A percentile compares a stretch with the other conserved stretches of the same genome.
Conservation (phyloP, 495 filamentous ascomycete genomes). For the Penicillium cosmopolitanum region DNA sequence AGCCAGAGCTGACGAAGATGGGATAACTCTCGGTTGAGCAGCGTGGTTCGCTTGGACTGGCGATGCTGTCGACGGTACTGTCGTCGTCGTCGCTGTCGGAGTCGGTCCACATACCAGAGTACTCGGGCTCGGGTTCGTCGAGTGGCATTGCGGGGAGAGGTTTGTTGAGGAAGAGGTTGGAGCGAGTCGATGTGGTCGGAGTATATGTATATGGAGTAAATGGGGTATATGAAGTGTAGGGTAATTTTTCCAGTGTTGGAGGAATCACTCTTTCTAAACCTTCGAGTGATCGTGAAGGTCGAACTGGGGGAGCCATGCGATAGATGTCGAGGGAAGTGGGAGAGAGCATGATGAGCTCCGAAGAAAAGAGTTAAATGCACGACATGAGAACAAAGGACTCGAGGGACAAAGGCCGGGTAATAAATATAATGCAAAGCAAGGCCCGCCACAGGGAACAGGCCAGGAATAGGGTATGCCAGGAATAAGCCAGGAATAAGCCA, state of each 20-base stretch:
- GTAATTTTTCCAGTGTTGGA: conserved; percentile 15
- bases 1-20: conserved; percentile 43
- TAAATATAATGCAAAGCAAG: background rate
- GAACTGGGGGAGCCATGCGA: conserved; percentile 41
- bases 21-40: conserved; percentile 40
- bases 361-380: conserved; percentile 1
- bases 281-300: conserved; percentile 45
- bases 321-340: conserved; percentile 18
- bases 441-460: too few species aligned
- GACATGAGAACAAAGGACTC: conserved; percentile 7
- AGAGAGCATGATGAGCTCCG: conserved; percentile 26
- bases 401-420: conserved; percentile 10
- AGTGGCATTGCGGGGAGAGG: conserved; percentile 39
- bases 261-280: conserved; percentile 48
- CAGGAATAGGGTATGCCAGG: too few species aligned
- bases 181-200: conserved; percentile 25
- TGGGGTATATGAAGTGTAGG: background rate
- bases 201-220: background rate
- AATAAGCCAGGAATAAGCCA: too few species aligned
- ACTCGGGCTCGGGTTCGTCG: conserved; percentile 12
- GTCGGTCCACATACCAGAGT: conserved; percentile 35
- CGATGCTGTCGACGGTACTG: conserved; percentile 35
- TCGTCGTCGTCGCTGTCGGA: conserved; percentile 27
- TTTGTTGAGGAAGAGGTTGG: conserved; percentile 40
- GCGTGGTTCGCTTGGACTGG: conserved; percentile 32